These are phyloP conservation scores for Plasmodiophora brassicae DNA, from an alignment of 208 protist genomes.

Conservation along the genomic window DNA sequence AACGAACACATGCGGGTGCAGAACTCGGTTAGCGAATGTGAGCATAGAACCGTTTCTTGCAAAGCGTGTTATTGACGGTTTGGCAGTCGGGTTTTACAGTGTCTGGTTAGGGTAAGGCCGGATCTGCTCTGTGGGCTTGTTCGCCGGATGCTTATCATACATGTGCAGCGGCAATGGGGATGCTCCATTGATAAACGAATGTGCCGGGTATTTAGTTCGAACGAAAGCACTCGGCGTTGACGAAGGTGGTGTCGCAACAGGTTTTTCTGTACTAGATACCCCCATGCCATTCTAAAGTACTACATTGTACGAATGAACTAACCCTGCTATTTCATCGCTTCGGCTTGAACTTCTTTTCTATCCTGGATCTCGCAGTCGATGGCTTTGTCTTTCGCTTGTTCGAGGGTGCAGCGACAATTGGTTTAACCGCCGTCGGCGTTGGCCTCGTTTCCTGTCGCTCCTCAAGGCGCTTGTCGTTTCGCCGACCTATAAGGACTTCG, in stretches of 20 bases:
- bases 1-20: too few relatives aligned
- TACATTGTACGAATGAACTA: too few relatives aligned
- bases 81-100: conserved; percentile 47
- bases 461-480: not conserved
- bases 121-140: not conserved
- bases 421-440: not conserved
- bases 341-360: not conserved
- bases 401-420: not conserved
- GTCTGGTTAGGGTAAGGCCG: conserved; percentile 40
- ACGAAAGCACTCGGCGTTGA: conserved; percentile 77
- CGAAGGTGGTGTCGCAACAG: conserved; percentile 85
- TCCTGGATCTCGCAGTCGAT: not conserved
- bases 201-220: conserved; percentile 77
- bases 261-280: conserved; percentile 76
- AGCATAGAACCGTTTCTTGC: too few relatives aligned
- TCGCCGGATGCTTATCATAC: not conserved
- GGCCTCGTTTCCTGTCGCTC: not conserved
- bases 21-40: too few relatives aligned
- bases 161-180: not conserved
- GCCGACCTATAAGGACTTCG: not conserved
- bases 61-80: too few relatives aligned
- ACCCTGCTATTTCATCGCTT: not conserved
- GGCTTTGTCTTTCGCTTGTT: not conserved
- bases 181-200: conserved; percentile 54
- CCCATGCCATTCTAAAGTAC: not conserved